Base-by-base conservation (phyloP, 495 filamentous ascomycete genomes). In the Saxophila tyrrhenica region DNA sequence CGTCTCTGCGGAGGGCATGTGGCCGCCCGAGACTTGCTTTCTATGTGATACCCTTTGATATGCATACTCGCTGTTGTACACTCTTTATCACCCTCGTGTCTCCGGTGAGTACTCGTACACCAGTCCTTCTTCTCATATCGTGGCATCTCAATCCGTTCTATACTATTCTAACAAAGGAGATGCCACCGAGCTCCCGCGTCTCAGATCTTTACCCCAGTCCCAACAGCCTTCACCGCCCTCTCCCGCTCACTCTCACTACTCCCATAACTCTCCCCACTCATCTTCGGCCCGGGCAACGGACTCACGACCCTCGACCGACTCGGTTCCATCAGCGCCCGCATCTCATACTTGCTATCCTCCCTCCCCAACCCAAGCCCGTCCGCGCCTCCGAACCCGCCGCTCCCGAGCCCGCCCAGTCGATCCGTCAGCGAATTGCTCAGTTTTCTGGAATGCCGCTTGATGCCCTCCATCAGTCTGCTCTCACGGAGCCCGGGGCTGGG, bases 241-340 rank as follows among this genome's bases (percentile, higher is more conserved):
- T 3, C 24, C 20, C 20, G 45, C 20, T 24, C 20, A 29, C 45
- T 48, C 20, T 25, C 45, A 23, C 45, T 29, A 22, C 19, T 25
- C 13, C 45, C 23, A 44, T 17, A 44, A 17, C 43, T 42, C 44
- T 58, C 55, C 25, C 41, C 49, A 29, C 55, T 57, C 55, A 47
- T 7, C 55, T 57, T 57, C 29, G 48, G n/a, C n/a, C 55, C 17
- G 17, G 32, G 32, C 54, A n/a, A n/a, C n/a, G n/a, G n/a, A n/a
- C n/a, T n/a, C n/a, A n/a, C n/a, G n/a, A n/a, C 25, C 13, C 21
- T 41, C 48, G 41, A 52, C 55, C 48, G 48, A 41, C 50, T 57
- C 41, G 55, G 42, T 39, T 57, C 55, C 49, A 57, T 57, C 39
- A 57, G 32, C 21, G 49, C 50, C 48, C 55, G 49, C 57, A 60